Conservation (phyloP, 768 basidiomycete species). For the Panaeolus papilionaceus region DNA sequence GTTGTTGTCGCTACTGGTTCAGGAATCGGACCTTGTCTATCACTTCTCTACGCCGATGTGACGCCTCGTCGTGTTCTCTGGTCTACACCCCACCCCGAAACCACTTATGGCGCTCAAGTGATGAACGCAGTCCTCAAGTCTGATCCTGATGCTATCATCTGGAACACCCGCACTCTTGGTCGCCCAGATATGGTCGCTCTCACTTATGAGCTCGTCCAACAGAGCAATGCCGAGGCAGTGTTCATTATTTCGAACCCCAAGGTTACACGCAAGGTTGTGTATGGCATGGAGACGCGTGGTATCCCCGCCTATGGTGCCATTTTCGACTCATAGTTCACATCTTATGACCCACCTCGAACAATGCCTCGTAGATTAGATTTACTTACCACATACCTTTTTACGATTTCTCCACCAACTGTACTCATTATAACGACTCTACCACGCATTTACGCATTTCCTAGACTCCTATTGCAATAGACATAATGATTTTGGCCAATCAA, state of each 20-base stretch:
- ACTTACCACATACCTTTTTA: too few species aligned
- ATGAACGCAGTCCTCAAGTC: constrained; percentile 45
- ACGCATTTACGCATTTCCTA: too few species aligned
- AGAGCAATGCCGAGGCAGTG: constrained; percentile 47
- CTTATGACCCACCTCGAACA: too few species aligned
- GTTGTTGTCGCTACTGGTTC: constrained; percentile 57
- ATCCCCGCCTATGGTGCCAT: constrained; percentile 49
- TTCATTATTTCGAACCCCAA: constrained; percentile 49
- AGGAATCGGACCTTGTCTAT: neutral
- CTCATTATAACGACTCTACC: too few species aligned
- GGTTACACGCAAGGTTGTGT: constrained; percentile 46
- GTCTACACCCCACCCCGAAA: constrained; percentile 46
- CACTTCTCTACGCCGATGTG: constrained; percentile 33
- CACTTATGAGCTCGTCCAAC: constrained; percentile 42
- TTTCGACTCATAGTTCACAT: constrained; percentile 40
- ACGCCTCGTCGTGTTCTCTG: constrained; percentile 47
- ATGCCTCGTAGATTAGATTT: too few species aligned
- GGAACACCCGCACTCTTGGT: constrained; percentile 45
- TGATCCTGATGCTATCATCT: constrained; percentile 45
- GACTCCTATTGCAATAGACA: too few species aligned
- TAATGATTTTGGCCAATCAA: too few species aligned
- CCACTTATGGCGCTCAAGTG: constrained; percentile 48
- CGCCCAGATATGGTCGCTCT: constrained; percentile 48
- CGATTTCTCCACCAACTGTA: too few species aligned
- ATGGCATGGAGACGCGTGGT: constrained; percentile 46